A percentile compares a stretch with the other conserved stretches of the same genome.
These are phyloP conservation scores for Plectosphaerella plurivora DNA, from an alignment of 2,329 filamentous ascomycete genomes.

Conservation along the genomic window DNA sequence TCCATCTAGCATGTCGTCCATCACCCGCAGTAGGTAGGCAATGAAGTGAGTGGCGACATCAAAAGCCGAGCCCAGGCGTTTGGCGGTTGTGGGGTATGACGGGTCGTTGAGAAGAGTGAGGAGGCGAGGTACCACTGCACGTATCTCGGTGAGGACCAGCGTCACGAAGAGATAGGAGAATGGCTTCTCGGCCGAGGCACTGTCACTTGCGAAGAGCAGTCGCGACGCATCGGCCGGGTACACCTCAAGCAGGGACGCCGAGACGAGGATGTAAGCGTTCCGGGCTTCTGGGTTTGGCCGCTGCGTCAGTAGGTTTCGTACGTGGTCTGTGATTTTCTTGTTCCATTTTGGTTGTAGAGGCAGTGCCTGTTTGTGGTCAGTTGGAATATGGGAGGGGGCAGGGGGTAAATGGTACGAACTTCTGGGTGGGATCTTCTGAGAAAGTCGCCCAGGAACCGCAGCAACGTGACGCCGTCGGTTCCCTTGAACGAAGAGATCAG, in stretches of 20 bases:
- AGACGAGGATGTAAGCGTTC: constrained; percentile 54
- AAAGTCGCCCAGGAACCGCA: constrained; percentile 51
- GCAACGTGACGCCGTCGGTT: constrained; percentile 56
- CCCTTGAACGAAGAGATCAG: constrained; percentile 51
- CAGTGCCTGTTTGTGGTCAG: constrained; percentile 32
- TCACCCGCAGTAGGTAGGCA: constrained; percentile 48
- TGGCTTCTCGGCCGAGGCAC: constrained; percentile 38
- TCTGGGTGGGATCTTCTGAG: constrained; percentile 43
- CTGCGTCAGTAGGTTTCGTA: constrained; percentile 49
- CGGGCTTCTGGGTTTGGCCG: constrained; percentile 51
- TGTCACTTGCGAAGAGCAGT: constrained; percentile 47
- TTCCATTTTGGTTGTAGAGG: constrained; percentile 52
- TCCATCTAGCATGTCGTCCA: constrained; percentile 34
- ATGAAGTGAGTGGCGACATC: constrained; percentile 60
- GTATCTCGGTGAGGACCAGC: constrained; percentile 62
- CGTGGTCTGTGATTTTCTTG: constrained; percentile 35
- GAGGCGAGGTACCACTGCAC: constrained; percentile 57
- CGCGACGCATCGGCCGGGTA: constrained; percentile 43
- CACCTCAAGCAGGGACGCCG: constrained; percentile 51
- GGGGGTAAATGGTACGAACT: constrained; percentile 28
- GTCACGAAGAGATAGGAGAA: constrained; percentile 60
- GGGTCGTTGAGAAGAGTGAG: constrained; percentile 53
- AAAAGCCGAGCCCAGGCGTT: constrained; percentile 55
- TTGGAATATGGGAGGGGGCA: neutral
- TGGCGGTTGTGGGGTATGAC: constrained; percentile 45